A percentile compares a stretch with the other conserved stretches of the same genome.
Evolutionary conservation across 2,329 filamentous ascomycete genomes (phyloP).

Genomic region (Fusarium praegraminearum): DNA sequence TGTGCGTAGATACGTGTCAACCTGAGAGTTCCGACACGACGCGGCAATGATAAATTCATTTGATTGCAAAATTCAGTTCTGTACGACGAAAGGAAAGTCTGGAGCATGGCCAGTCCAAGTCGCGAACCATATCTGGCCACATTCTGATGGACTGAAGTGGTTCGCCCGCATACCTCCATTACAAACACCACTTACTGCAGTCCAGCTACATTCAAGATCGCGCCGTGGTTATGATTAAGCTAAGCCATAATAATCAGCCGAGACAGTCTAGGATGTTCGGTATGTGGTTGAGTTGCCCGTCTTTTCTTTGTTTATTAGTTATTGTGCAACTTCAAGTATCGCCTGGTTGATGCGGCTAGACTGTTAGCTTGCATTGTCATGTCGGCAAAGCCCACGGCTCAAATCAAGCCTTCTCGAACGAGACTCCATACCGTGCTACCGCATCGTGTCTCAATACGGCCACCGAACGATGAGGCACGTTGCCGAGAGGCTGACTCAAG

Average conservation of each 20-base stretch:
- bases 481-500: constrained; percentile 16
- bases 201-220: constrained; percentile 10
- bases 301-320: constrained; percentile 5
- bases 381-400: neutral
- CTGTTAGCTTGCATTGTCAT: constrained; percentile 24
- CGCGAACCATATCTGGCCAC: constrained; percentile 8
- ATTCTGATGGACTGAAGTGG: constrained; percentile 9
- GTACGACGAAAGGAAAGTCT: constrained; percentile 12
- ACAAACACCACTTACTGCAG: constrained; percentile 5
- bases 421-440: constrained; percentile 13
- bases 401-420: constrained; percentile 6
- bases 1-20: constrained; percentile 4
- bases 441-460: constrained; percentile 16
- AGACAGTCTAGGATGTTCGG: neutral
- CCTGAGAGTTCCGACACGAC: neutral
- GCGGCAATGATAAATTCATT: neutral
- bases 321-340: neutral
- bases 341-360: constrained; percentile 20
- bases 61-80: neutral
- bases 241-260: neutral
- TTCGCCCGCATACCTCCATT: constrained; percentile 26
- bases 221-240: neutral
- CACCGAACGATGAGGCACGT: constrained; percentile 21
- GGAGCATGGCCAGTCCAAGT: constrained; percentile 2
- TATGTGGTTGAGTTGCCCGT: neutral